Base-by-base conservation (phyloP, 495 filamentous ascomycete genomes). In the Opeltia flavorubescens region DNA sequence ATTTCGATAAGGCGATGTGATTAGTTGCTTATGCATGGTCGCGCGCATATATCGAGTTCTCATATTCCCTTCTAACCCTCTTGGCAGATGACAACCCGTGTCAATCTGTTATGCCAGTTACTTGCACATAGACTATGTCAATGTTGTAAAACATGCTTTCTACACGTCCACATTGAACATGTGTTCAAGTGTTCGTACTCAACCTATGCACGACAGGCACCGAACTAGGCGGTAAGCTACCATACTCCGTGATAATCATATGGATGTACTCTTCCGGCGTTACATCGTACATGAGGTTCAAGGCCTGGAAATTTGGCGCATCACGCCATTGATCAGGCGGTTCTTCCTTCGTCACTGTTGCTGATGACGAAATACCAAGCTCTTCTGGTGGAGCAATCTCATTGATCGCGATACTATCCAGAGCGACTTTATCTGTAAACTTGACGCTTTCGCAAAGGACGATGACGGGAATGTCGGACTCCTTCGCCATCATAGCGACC, bases 361-460 rank as follows among this genome's bases (percentile, higher is more conserved):
- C 43, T 5, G 78, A 65, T 30, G 18, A 15, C 21, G 38, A 12
- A 5, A 12, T 13, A 41, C 38, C 38, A 17, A 84, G 57, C 59
- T 84, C 80, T 48, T 83, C 80, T 24, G 80, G 64, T 23, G 69
- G 69, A 34, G 80, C 88, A 48, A 95, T 80, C 68, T 98, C 91
- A 62, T 98, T 96, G 44, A 81, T 79, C 20, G 91, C 87, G 51
- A 98, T 88, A 28, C 84, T 84, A 63, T 95, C 91, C 0, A 93
- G 75, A 7, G 86, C 83, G 4, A 94, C 86, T 45, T 81, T 77
- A 54, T 95, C 91, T 20, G 85, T 89, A 64, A 95, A 94, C 62
- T 96, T 98, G 67, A 98, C 77, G 2, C 82, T 88, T 69, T 98
- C 89, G 61, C 88, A 95, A 49, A 85, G 84, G 3, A 93, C 86